These are phyloP conservation scores for Spiraea crenata DNA, from an alignment of 331 rosid genomes.

Conservation along the genomic window DNA sequence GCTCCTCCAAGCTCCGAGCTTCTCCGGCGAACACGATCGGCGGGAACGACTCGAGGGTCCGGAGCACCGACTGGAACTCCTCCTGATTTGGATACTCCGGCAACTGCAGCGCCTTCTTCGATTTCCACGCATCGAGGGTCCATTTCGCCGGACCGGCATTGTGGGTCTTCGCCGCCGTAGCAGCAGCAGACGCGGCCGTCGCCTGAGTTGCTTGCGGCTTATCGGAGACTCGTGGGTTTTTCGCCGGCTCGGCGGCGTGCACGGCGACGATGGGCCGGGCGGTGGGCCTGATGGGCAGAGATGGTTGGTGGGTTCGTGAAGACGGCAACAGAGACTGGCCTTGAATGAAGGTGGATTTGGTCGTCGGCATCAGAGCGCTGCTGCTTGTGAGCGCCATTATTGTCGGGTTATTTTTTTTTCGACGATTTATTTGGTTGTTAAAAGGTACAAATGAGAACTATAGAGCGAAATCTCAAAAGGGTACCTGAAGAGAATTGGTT, in stretches of 20 bases:
- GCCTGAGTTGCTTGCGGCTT: slow-evolving; percentile 28
- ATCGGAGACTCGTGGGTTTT: slow-evolving; percentile 64
- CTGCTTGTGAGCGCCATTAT: slow-evolving; percentile 60
- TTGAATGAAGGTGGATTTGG: slow-evolving; percentile 46
- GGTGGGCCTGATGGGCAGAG: slow-evolving; percentile 35
- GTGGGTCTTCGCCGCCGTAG: slow-evolving; percentile 7
- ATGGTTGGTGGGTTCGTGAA: slow-evolving; percentile 37
- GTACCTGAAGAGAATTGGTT: slow-evolving; percentile 28
- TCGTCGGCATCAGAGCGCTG: slow-evolving; percentile 46
- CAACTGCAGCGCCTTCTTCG: slow-evolving; percentile 69
- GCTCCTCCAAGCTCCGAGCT: slow-evolving; percentile 79
- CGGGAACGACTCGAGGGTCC: slow-evolving; percentile 69
- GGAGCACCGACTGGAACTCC: slow-evolving; percentile 64
- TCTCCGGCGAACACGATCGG: slow-evolving; percentile 97
- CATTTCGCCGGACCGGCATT: slow-evolving; percentile 51
- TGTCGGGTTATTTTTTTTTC: background rate
- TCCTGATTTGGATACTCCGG: slow-evolving; percentile 77
- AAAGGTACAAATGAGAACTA: slow-evolving; percentile 20
- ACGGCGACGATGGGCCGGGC: slow-evolving; percentile 50
- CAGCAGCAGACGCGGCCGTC: background rate
- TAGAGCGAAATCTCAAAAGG: slow-evolving; percentile 9
- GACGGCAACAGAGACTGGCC: slow-evolving; percentile 35
- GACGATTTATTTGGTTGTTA: background rate
- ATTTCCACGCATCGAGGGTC: slow-evolving; percentile 66
- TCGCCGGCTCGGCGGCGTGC: slow-evolving; percentile 86